Conservation (phyloP, 805 yeast genomes). For the Ogataea neopini region DNA sequence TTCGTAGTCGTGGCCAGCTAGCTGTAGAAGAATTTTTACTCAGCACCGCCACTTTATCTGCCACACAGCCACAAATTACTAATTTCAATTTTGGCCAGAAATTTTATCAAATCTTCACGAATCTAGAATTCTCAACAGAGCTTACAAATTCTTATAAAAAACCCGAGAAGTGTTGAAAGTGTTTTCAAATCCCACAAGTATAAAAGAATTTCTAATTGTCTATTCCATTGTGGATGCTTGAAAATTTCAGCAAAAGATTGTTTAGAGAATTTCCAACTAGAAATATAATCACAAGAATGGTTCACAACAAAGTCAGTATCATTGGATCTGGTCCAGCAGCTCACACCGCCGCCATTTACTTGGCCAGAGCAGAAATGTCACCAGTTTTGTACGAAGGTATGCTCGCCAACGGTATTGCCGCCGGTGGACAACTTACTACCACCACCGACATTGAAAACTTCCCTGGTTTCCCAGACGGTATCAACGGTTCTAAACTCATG, state of each 20-base stretch:
- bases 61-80: slow-evolving; percentile 1
- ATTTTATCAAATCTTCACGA: background rate
- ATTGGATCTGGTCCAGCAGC: slow-evolving; percentile 99
- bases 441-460: slow-evolving; percentile 98
- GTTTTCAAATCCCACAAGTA: background rate
- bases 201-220: slow-evolving; percentile 1
- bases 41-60: background rate
- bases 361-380: slow-evolving; percentile 94
- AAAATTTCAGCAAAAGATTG: background rate
- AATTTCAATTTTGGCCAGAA: slow-evolving; percentile 4
- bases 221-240: slow-evolving; percentile 3
- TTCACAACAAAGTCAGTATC: slow-evolving; percentile 80
- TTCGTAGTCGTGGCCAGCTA: too few species aligned
- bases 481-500: slow-evolving; percentile 86
- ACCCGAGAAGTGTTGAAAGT: too few species aligned
- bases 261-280: slow-evolving; percentile 9
- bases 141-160: slow-evolving; percentile 10
- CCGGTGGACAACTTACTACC: slow-evolving; percentile 98
- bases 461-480: slow-evolving; percentile 97
- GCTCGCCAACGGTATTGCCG: slow-evolving; percentile 97
- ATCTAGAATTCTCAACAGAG: slow-evolving; percentile 9
- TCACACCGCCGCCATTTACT: slow-evolving; percentile 97
- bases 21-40: too few species aligned
- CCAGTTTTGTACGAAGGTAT: slow-evolving; percentile 95
- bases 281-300: slow-evolving; percentile 50